Base-by-base conservation (phyloP, 148 eudicot genomes). In the Cornus kousa region DNA sequence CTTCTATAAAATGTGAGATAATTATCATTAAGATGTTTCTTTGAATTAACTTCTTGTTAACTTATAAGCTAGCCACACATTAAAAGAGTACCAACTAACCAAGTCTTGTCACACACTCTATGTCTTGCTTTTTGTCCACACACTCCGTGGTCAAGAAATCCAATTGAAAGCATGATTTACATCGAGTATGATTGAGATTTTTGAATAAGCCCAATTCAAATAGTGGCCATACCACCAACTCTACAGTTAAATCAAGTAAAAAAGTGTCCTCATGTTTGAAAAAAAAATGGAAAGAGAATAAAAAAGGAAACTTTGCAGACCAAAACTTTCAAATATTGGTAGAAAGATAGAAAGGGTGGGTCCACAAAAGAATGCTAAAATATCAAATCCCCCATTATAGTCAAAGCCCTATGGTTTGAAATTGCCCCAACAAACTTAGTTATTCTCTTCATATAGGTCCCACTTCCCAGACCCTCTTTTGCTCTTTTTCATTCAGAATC, bases 261-360 rank as follows among this genome's bases (percentile, higher is more conserved):
- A 2, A 35, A 35, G 7, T 53, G 19, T 53, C 68, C 14, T 19
- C 33, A 4, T 37, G 68, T n/a, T 74, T 73, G 48, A 74, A 24
- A 32, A 32, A 35, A 32, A 35, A 37, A 33, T 55, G n/a, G 24
- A 20, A 62, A 13, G 35, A 35, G 37, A 35, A 11, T 2, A 50
- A 23, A 75, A 75, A 75, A 39, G 70, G 16, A 65, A 39, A 64
- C 69, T 74, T 74, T 74, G 16, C 69, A 65, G 22, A 5, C 59
- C 70, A 24, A 64, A 24, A 64, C 78, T 37, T 75, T 75, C 78
- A 40, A 65, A 66, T 59, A 22, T 64, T 40, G 59, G 37, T 8
- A 37, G 57, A 75, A 37, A 37, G 3, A 9, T 22, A 60, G 46
- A 46, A 40, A 40, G 60, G 22, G 23, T 60, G 77, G 77, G 32